Evolutionary conservation across 2,329 filamentous ascomycete species (phyloP).

Genomic region (Plectosphaerella plurivora): DNA sequence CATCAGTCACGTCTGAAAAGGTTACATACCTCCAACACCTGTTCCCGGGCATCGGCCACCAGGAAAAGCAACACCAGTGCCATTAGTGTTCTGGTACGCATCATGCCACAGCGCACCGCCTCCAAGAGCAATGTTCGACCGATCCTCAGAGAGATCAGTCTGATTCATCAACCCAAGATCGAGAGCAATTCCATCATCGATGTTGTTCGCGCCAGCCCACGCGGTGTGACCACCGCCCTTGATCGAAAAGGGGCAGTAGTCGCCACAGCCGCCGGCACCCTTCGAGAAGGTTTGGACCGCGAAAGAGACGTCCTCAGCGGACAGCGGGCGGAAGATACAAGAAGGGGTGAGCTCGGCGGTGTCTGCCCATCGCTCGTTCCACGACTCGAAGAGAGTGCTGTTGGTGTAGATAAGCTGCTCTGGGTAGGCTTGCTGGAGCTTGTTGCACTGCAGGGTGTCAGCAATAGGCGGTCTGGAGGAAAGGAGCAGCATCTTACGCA

Average conservation of each 20-base stretch:
- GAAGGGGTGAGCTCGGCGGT: slow-evolving; percentile 5
- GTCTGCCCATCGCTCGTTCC: slow-evolving; percentile 6
- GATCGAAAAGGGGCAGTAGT: slow-evolving; percentile 1
- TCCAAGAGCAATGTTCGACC: slow-evolving; percentile 10
- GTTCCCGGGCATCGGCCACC: slow-evolving; percentile 15
- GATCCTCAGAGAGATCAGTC: slow-evolving; percentile 9
- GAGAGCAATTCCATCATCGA: slow-evolving; percentile 6
- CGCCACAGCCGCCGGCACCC: neutral
- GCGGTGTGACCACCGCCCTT: slow-evolving; percentile 7
- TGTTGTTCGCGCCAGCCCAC: slow-evolving; percentile 6
- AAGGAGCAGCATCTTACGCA: too few species aligned
- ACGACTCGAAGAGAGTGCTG: neutral
- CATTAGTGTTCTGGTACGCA: slow-evolving; percentile 13
- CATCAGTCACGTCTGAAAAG: too few species aligned
- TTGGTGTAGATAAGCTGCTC: neutral
- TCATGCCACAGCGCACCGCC: slow-evolving; percentile 15
- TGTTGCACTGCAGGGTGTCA: neutral
- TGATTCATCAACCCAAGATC: neutral
- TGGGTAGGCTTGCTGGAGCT: neutral
- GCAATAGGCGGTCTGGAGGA: too few species aligned
- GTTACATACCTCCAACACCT: slow-evolving; percentile 15
- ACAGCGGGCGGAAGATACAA: slow-evolving; percentile 7
- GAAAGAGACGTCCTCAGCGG: slow-evolving; percentile 5
- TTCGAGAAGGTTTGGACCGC: slow-evolving; percentile 3
- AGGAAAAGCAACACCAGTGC: slow-evolving; percentile 13